Base-by-base conservation (phyloP, 768 basidiomycete genomes). In the Neoboletus magnificus region DNA sequence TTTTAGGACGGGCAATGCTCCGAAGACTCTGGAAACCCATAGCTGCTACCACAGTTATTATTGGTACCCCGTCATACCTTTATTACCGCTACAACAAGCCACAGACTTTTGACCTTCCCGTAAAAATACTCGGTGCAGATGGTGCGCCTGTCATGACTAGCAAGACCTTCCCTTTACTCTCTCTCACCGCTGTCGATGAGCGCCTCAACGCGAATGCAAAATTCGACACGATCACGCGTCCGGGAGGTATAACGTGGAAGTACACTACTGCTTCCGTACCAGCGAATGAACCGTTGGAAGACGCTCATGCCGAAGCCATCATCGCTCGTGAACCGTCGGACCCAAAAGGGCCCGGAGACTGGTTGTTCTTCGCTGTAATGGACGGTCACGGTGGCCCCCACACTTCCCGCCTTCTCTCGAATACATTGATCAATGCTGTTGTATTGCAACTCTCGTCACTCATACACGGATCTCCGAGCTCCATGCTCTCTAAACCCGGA, bases 221-320 rank as follows among this genome's bases (percentile, higher is more conserved):
- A 4, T 71, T 73, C 18, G 73, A 82, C 51, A 74, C 73, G 20
- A 72, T 79, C 44, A 54, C 73, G 13, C 75, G 82, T 40, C 83
- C 82, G 0, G 76, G 76, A 33, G 84, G 85, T 18, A 72, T 82
- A 50, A 71, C 77, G 13, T 92, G 90, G 90, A 85, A 80, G 60
- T 86, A 87, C 71, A 80, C 86, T 46, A 95, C 88, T 4, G 90
- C 91, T 18, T 81, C 79, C 33, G 75, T 98, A 35, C 77, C 90
- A 1, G 88, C 93, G 4, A 99, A 99, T 66, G 83, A 89, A 56
- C 91, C 93, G 9, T 85, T 97, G 49, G 97, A 99, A 72, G 97
- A 99, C 68, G 85, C 93, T 25, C 81, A 86, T 60, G 82, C 89
- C 4, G 79, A 80, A 56, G 83, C 85, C 53, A 75, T 93, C 58